phyloP scores from a whole-genome alignment of 805 yeast species.

The Starmerella stigmatis region DNA sequence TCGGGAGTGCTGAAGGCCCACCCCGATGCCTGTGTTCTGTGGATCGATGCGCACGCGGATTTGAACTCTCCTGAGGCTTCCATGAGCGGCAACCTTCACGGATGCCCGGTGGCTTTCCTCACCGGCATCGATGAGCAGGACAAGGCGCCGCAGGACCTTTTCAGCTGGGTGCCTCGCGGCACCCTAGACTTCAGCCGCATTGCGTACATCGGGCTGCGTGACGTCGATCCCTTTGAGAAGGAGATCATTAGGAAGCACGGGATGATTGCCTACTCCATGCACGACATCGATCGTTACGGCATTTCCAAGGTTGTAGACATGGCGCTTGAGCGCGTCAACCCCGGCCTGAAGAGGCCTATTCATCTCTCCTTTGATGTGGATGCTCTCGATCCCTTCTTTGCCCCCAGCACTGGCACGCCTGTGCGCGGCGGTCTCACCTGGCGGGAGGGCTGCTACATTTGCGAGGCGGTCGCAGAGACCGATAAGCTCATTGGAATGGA shows the following conservation, averaged over 20 bases:
- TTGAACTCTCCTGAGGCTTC: constrained; percentile 80
- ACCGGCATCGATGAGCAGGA: constrained; percentile 66
- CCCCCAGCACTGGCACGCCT: constrained; percentile 96
- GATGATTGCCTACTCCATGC: constrained; percentile 86
- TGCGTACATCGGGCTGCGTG: constrained; percentile 90
- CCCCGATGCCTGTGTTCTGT: constrained; percentile 81
- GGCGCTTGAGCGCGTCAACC: constrained; percentile 75
- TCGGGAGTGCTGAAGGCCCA: constrained; percentile 66
- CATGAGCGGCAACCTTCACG: constrained; percentile 84
- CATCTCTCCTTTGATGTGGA: constrained; percentile 93
- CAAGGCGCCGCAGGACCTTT: constrained; percentile 54
- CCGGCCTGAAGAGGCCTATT: constrained; percentile 60
- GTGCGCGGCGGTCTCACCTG: constrained; percentile 92
- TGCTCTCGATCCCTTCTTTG: constrained; percentile 87
- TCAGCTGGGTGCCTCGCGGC: constrained; percentile 64
- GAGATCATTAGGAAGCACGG: constrained; percentile 55
- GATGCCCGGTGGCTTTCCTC: constrained; percentile 88
- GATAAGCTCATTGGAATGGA: constrained; percentile 84
- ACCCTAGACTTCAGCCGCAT: constrained; percentile 56
- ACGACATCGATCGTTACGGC: constrained; percentile 89
- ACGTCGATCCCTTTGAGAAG: constrained; percentile 81
- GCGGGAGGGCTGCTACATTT: constrained; percentile 86
- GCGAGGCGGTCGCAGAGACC: constrained; percentile 83
- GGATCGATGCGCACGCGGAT: constrained; percentile 99
- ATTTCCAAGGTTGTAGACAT: constrained; percentile 81